Base-by-base conservation (phyloP, 352 stramenopile genomes). In the Globisporangium ultimum region DNA sequence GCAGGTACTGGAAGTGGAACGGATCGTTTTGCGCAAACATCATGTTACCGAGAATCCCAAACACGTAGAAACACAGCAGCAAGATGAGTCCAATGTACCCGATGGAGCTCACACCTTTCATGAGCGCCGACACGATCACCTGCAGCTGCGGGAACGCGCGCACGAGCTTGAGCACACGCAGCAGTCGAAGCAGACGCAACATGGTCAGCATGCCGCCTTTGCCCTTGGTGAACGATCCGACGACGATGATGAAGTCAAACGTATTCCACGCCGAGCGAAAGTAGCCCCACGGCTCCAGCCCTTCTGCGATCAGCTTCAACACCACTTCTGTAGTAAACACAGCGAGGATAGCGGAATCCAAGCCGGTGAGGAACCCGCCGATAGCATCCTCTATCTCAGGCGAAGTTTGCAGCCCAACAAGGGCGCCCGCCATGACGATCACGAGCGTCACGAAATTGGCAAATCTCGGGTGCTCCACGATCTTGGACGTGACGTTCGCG, bases 41-140 rank as follows among this genome's bases (percentile, higher is more conserved):
- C 70, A 96, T 91, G 68, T 97, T 96, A 59, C 89, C 90, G 15
- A 97, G 71, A 53, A 97, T 95, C 22, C 87, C 87, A 49, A 96
- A 97, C 1, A 97, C 78, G 73, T 97, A 97, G 58, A 97, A 96
- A 38, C 89, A 88, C 43, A 97, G 66, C 15, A 97, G 50, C 42
- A 97, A 61, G 58, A 97, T 93, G n/a, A 97, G 38, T 0, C 77
- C 80, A 50, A 97, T 95, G 80, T 96, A 97, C 4, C 78, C 81
- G 60, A 97, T 97, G 9, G 82, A 96, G 48, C 74, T 68, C 38
- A 97, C 67, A 59, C 87, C 85, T 58, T 91, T 91, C 64, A 97
- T 83, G n/a, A 97, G 72, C 2, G 87, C 89, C 20, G 90, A 91
- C 14, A 96, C 87, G 47, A 97, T 95, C n/a, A 97, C 80, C 22